phyloP scores from a whole-genome alignment of 805 yeast species.

The Wickerhamiella brachini region DNA sequence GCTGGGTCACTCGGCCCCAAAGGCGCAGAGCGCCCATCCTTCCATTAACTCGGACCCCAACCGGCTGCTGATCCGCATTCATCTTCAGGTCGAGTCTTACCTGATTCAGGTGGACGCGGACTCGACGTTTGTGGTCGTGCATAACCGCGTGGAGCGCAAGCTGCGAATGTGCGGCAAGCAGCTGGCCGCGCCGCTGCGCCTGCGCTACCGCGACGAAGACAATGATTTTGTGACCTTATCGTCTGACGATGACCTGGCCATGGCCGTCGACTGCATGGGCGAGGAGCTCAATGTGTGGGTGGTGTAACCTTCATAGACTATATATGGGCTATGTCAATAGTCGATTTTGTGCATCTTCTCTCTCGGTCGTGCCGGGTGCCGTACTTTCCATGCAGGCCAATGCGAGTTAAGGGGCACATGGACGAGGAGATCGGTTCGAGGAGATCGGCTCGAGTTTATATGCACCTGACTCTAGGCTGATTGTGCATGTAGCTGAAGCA shows the following conservation, averaged over 20 bases:
- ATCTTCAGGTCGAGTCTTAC: constrained; percentile 32
- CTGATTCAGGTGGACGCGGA: constrained; percentile 48
- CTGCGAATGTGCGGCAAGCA: constrained; percentile 39
- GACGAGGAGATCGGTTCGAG: no score
- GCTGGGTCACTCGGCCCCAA: constrained; percentile 1
- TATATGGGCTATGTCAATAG: background rate
- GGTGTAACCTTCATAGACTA: background rate
- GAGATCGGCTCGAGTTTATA: no score
- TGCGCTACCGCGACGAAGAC: constrained; percentile 86
- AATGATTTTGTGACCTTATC: constrained; percentile 82
- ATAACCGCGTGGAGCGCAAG: constrained; percentile 44
- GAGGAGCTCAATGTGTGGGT: constrained; percentile 12
- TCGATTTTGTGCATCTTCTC: background rate
- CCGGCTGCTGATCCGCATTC: constrained; percentile 24
- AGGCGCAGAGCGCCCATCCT: constrained; percentile 1
- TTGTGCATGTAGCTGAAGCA: no score
- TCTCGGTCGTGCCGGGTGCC: no score
- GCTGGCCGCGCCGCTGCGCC: constrained; percentile 31
- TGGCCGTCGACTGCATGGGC: constrained; percentile 44
- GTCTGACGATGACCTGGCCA: constrained; percentile 74
- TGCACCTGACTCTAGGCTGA: no score
- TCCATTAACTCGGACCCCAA: constrained; percentile 7
- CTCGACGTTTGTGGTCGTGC: constrained; percentile 37
- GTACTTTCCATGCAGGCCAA: no score
- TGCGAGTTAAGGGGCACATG: no score